phyloP scores from a whole-genome alignment of 805 yeast species.

The Candida caryicola region DNA sequence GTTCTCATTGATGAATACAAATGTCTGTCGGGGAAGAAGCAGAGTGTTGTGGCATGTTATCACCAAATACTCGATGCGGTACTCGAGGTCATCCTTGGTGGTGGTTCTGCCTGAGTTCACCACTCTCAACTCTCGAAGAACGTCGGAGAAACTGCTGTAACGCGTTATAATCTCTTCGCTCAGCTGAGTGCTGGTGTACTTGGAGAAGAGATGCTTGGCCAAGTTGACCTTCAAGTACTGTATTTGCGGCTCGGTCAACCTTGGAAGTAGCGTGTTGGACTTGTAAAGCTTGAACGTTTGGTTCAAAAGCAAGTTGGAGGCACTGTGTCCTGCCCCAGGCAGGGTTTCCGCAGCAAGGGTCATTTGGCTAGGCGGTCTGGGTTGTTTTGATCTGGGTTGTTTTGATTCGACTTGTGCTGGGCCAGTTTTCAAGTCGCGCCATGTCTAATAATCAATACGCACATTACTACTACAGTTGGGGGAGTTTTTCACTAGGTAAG shows the following conservation, averaged over 20 bases:
- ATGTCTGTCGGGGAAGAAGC: slow-evolving; percentile 11
- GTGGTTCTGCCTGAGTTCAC: not conserved
- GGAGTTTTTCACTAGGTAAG: not conserved
- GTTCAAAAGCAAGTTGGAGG: slow-evolving; percentile 10
- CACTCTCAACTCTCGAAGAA: slow-evolving; percentile 4
- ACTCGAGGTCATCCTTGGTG: slow-evolving; percentile 1
- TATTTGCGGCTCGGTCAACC: slow-evolving; percentile 3
- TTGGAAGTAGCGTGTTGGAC: slow-evolving; percentile 8
- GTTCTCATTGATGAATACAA: slow-evolving; percentile 7
- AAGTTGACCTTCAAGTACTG: slow-evolving; percentile 6
- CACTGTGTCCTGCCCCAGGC: not conserved
- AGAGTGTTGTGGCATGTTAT: slow-evolving; percentile 6
- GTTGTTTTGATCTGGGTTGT: no score
- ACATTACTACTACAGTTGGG: not conserved
- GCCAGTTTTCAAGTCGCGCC: no score
- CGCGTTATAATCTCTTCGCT: slow-evolving; percentile 8
- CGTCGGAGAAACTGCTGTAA: slow-evolving; percentile 7
- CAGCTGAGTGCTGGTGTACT: not conserved
- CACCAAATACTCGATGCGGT: slow-evolving; percentile 8
- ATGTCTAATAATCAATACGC: no score
- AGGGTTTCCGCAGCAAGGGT: slow-evolving; percentile 1
- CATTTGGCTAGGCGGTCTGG: no score
- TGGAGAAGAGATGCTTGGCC: slow-evolving; percentile 3
- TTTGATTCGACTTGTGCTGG: no score
- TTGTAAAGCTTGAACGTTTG: slow-evolving; percentile 13